Percentiles rank a stretch among this genome's conserved stretches.
Conservation (phyloP, 2,329 filamentous ascomycete genomes). For the Fusarium robinianum region DNA sequence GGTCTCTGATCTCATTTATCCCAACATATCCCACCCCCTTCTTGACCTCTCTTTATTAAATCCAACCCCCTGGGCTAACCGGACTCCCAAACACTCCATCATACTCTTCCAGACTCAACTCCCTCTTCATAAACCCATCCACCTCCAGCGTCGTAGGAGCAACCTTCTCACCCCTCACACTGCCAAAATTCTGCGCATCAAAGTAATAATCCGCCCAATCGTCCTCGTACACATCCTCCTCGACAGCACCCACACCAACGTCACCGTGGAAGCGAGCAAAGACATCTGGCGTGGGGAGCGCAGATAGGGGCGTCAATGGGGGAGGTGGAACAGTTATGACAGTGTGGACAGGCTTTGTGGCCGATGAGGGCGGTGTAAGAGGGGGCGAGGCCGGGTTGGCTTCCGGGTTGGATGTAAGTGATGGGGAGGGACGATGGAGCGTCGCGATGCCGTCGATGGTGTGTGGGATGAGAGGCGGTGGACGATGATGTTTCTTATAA, state of each 20-base stretch:
- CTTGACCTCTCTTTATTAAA: conserved; percentile 15
- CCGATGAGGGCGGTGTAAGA: conserved; percentile 11
- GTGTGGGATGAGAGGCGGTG: conserved; percentile 23
- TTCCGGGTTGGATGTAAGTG: conserved; percentile 25
- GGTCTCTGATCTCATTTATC: background rate
- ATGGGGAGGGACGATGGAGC: conserved; percentile 19
- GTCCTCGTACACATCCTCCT: conserved; percentile 32
- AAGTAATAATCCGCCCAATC: conserved; percentile 42
- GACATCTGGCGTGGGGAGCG: conserved; percentile 30
- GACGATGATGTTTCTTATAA: conserved; percentile 22
- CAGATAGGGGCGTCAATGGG: conserved; percentile 27
- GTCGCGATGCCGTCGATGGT: conserved; percentile 21
- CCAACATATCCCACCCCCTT: background rate
- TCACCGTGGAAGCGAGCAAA: conserved; percentile 29
- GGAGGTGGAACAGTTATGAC: conserved; percentile 9
- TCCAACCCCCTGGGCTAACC: conserved; percentile 33
- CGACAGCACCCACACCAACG: no score
- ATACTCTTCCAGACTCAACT: conserved; percentile 27
- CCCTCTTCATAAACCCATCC: conserved; percentile 21
- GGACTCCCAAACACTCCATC: conserved; percentile 28
- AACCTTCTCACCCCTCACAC: conserved; percentile 9
- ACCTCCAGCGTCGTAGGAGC: conserved; percentile 12
- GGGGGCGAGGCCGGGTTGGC: conserved; percentile 21
- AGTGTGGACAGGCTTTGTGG: conserved; percentile 15
- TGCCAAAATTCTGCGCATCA: conserved; percentile 32